Conservation (phyloP, 129 eudicot genomes). For the Solidago caesia region DNA sequence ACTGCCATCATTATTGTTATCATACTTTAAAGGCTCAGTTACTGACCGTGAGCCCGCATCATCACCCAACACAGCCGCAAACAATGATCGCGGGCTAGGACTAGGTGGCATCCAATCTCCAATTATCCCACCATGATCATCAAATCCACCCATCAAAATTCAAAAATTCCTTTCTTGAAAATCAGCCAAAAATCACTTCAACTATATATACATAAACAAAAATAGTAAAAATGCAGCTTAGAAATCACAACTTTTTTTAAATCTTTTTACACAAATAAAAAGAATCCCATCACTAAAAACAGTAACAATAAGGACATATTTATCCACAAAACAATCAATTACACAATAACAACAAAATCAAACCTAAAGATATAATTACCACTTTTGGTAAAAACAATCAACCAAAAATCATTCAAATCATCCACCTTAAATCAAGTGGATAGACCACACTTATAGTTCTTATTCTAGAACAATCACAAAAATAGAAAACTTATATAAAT, state of each 20-base stretch:
- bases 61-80: slow-evolving; percentile 54
- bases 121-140: slow-evolving; percentile 60
- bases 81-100: slow-evolving; percentile 49
- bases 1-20: slow-evolving; percentile 32
- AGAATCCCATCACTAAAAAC: neutral
- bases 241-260: neutral
- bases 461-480: slow-evolving; percentile 17
- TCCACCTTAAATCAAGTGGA: slow-evolving; percentile 24
- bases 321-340: slow-evolving; percentile 20
- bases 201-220: neutral
- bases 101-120: slow-evolving; percentile 83
- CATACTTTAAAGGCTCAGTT: slow-evolving; percentile 31
- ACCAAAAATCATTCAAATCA: slow-evolving; percentile 15
- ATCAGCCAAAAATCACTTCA: slow-evolving; percentile 24
- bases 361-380: slow-evolving; percentile 13
- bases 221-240: slow-evolving; percentile 11
- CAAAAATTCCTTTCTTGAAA: slow-evolving; percentile 22
- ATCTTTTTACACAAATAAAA: slow-evolving; percentile 13
- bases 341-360: slow-evolving; percentile 19
- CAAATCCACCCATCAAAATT: slow-evolving; percentile 59
- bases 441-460: slow-evolving; percentile 22
- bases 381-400: slow-evolving; percentile 25
- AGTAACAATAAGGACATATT: neutral
- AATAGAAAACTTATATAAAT: neutral
- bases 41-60: slow-evolving; percentile 40